phyloP scores from a whole-genome alignment of 768 basidiomycete genomes.

The Russula virescens region DNA sequence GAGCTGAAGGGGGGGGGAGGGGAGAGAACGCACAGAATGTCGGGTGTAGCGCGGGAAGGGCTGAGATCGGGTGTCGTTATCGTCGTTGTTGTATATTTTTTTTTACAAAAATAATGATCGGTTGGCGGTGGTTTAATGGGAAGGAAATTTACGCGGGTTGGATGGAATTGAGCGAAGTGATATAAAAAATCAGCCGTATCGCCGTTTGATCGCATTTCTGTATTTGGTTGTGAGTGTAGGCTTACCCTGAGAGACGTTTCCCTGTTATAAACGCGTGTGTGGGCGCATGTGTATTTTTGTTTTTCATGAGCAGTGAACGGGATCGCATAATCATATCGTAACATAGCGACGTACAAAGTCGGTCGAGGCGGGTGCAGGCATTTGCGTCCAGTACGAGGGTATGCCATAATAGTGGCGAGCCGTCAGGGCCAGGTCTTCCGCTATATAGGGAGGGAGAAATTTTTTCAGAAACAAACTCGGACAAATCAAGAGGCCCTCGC shows the following conservation, averaged over 20 bases:
- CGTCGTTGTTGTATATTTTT: not conserved
- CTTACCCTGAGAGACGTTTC: conserved; percentile 25
- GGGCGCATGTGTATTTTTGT: too few species aligned
- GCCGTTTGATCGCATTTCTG: not conserved
- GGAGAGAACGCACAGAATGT: conserved; percentile 11
- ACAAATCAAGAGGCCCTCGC: too few species aligned
- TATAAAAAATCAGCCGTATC: not conserved
- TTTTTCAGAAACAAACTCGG: too few species aligned
- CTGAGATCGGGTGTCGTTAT: conserved; percentile 2
- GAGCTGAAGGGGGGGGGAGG: not conserved
- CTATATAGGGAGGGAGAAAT: not conserved
- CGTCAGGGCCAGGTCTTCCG: conserved; percentile 22
- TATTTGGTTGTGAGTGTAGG: not conserved
- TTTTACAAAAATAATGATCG: not conserved
- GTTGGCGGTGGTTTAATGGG: too few species aligned
- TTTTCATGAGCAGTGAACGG: not conserved
- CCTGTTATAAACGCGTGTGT: conserved; percentile 4
- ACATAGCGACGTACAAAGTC: conserved; percentile 23
- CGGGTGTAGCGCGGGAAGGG: conserved; percentile 21
- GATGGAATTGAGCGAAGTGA: too few species aligned
- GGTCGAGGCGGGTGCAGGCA: conserved; percentile 19
- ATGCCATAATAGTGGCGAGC: conserved; percentile 17
- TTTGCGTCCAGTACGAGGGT: conserved; percentile 8
- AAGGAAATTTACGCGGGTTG: not conserved
- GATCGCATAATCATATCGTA: not conserved